Percentiles rank a stretch among this genome's conserved stretches.
phyloP scores from a whole-genome alignment of 2,329 filamentous ascomycete genomes.

The Saccharata proteae region DNA sequence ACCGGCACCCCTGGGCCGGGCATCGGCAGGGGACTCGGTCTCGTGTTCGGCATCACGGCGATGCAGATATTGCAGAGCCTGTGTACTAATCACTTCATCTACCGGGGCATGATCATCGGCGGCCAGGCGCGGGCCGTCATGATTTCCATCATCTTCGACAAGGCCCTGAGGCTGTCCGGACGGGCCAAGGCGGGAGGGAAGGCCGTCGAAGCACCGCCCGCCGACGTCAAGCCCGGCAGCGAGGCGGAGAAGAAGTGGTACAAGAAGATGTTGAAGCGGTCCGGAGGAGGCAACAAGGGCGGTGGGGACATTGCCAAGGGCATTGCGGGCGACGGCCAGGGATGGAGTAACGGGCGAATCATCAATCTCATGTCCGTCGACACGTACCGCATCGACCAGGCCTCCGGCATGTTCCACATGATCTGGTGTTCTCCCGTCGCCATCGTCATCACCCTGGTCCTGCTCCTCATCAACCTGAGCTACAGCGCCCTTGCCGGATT shows the following conservation, averaged over 20 bases:
- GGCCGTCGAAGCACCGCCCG: conserved; percentile 27
- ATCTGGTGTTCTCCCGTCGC: conserved; percentile 75
- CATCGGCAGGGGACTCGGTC: conserved; percentile 64
- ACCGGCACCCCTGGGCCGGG: conserved; percentile 45
- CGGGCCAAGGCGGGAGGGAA: conserved; percentile 66
- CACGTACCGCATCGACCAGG: conserved; percentile 83
- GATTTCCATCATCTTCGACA: conserved; percentile 72
- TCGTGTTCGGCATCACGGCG: conserved; percentile 69
- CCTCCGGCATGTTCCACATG: conserved; percentile 79
- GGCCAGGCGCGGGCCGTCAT: conserved; percentile 64
- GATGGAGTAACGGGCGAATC: conserved; percentile 86
- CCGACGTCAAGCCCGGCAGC: conserved; percentile 34
- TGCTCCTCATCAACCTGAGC: conserved; percentile 74
- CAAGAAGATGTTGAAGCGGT: conserved; percentile 30
- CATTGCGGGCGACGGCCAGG: conserved; percentile 56
- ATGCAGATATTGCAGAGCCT: conserved; percentile 80
- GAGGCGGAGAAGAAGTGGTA: conserved; percentile 40
- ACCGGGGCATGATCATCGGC: conserved; percentile 72
- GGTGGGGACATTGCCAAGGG: conserved; percentile 32
- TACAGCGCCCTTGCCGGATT: conserved; percentile 88
- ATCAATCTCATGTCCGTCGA: conserved; percentile 93
- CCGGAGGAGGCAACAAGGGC: conserved; percentile 28
- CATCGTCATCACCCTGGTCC: conserved; percentile 64
- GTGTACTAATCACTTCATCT: conserved; percentile 74
- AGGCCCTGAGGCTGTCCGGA: conserved; percentile 70